Base-by-base conservation (phyloP, 140 eudicot genomes). In the Stevia rebaudiana region DNA sequence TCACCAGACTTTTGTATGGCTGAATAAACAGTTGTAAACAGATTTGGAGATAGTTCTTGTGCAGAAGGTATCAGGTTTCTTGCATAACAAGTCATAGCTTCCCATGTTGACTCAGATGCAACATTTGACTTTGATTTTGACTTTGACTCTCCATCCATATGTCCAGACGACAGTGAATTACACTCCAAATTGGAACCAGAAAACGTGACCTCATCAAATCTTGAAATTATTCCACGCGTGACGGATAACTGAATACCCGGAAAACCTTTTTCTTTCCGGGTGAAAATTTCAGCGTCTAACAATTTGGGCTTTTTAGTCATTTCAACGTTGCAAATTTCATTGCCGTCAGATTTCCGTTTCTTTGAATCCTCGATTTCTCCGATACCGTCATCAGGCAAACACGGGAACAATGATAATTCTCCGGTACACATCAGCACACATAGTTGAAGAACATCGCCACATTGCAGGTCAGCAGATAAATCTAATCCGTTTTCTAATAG, bases 1-100 rank as follows among this genome's bases (percentile, higher is more conserved):
- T 92, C 95, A 73, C 98, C 98, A 43, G 98, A 83, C 71, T 81
- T 85, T 69, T 85, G 92, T 56, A 88, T 85, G 72, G 84, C 92
- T 46, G 80, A 79, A 81, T 75, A 77, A 33, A 81, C 76, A 41
- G 75, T 83, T 68, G 53, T 76, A 46, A 92, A 80, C 22, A 85
- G 69, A 61, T 76, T 35, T 30, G 97, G 24, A 65, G 78, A 67
- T 33, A 41, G n/a, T 62, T 61, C 33, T 49, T 56, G 59, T 48
- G 44, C 72, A 69, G 51, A 71, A 52, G 81, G 69, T 6, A 36
- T 44, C 19, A 80, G 49, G 59, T 67, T 71, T 44, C 73, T 52
- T 16, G 87, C 86, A 76, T 84, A 81, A 67, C 71, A 68, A 48
- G 89, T 55, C 96, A 88, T 83, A 58, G 85, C 83, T 70, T 92